Base-by-base conservation (phyloP, 2,329 filamentous ascomycete genomes). In the Arthrobotrys iridis region DNA sequence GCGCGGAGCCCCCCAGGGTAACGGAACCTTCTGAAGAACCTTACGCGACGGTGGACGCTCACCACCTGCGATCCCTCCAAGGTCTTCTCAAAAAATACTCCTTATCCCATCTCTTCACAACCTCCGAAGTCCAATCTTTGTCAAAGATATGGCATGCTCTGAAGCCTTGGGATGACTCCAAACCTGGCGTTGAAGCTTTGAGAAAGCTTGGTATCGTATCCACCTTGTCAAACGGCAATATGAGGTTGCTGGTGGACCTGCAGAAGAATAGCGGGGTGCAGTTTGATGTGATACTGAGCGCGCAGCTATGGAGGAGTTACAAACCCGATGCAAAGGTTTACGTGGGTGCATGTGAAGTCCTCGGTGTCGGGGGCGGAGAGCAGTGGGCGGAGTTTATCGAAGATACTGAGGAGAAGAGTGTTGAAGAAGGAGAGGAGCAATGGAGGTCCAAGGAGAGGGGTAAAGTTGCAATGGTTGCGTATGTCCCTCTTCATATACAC, bases 161-260 rank as follows among this genome's bases (percentile, higher is more conserved):
- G 2, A 83, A 84, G 20, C 89, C 91, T 0, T 94, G 91, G 91
- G 77, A 84, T 0, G 92, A 94, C 80, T 84, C 87, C 0, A 26
- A n/a, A 30, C 40, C 43, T 3, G 83, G 83, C 13, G 81, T 84
- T 0, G 78, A 77, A 0, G 91, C 90, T 0, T 81, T 94, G 20
- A 80, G 81, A 1, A 81, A 83, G 48, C 82, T 93, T 24, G 85
- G 85, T 37, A 81, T 79, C 7, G 91, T 89, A 0, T 85, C 87
- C 41, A 92, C 90, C 0, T 83, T 94, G 24, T 92, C 89, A 26
- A 95, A 95, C 80, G 92, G 90, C 35, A 94, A 93, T 80, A 80
- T 84, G 1, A 83, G 84, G 1, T 83, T 94, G n/a, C 84, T 94
- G 45, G 80, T 83, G 1, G 91, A 94, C 80, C 84, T 95, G 55